These are phyloP conservation scores for Saccharomyces paradoxus DNA, from an alignment of 805 yeast genomes.

Conservation along the genomic window DNA sequence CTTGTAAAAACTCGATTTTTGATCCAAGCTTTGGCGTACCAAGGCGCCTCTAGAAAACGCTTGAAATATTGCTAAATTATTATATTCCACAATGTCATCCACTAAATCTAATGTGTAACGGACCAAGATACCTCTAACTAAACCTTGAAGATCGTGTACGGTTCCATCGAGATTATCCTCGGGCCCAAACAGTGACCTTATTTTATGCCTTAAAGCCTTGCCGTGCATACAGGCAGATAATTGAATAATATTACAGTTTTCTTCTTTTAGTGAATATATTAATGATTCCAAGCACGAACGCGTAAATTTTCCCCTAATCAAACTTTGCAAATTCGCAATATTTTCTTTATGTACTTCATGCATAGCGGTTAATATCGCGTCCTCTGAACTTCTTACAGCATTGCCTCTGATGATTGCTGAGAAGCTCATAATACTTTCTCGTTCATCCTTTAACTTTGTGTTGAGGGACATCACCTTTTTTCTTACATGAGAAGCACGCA, in stretches of 20 bases:
- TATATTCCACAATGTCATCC: constrained; percentile 44
- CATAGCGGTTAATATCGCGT: not conserved
- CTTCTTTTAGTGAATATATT: constrained; percentile 22
- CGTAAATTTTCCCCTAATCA: not conserved
- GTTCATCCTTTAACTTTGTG: not conserved
- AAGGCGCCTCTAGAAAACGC: constrained; percentile 42
- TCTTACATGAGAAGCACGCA: constrained; percentile 2
- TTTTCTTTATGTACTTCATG: not conserved
- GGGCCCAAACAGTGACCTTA: not conserved
- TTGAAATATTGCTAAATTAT: constrained; percentile 41
- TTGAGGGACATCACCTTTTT: constrained; percentile 25
- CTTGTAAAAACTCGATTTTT: constrained; percentile 41
- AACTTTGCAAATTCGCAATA: not conserved
- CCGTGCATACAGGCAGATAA: constrained; percentile 15
- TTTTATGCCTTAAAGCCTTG: constrained; percentile 1
- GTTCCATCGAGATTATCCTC: not conserved
- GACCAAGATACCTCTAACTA: constrained; percentile 53
- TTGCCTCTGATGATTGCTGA: constrained; percentile 67
- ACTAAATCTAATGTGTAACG: constrained; percentile 50
- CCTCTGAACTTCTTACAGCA: constrained; percentile 33
- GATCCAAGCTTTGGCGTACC: constrained; percentile 32
- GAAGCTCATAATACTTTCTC: constrained; percentile 34
- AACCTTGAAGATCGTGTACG: constrained; percentile 39
- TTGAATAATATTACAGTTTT: not conserved
- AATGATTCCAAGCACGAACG: not conserved